Conservation (phyloP, 441 rosid genomes). For the Brassica hybrid region DNA sequence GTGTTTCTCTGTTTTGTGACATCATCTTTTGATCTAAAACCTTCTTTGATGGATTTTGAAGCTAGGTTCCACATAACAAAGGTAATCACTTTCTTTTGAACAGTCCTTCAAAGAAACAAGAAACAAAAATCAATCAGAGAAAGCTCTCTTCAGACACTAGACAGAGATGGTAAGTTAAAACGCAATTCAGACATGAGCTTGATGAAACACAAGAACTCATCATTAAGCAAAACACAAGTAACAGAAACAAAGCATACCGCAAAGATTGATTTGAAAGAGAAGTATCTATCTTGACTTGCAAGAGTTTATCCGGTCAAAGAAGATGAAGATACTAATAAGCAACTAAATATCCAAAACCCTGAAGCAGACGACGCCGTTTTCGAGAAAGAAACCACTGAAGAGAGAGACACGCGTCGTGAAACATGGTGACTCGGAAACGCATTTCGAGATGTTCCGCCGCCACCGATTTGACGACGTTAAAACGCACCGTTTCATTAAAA, state of each 20-base stretch:
- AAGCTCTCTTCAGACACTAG: background rate
- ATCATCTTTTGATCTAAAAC: constrained; percentile 44
- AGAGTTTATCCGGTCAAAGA: background rate
- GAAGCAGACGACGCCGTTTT: constrained; percentile 4
- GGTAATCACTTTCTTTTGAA: background rate
- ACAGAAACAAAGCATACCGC: constrained; percentile 23
- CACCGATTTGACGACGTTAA: constrained; percentile 20
- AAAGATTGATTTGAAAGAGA: background rate
- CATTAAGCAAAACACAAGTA: constrained; percentile 4
- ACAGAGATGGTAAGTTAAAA: background rate
- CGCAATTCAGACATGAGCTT: constrained; percentile 18
- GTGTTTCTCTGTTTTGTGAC: constrained; percentile 42
- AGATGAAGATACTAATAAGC: too few species aligned
- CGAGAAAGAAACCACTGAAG: background rate
- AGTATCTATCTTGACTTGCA: background rate
- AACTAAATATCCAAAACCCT: constrained; percentile 5
- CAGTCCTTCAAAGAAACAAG: constrained; percentile 12
- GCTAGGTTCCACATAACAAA: constrained; percentile 67
- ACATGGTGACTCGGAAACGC: constrained; percentile 34
- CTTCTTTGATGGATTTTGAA: constrained; percentile 51
- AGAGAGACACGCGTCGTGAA: constrained; percentile 35
- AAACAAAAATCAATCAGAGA: background rate
- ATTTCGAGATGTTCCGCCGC: constrained; percentile 36
- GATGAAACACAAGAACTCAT: constrained; percentile 6
- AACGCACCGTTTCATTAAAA: constrained; percentile 25